Evolutionary conservation across 805 yeast species (phyloP), one percentile per base, ranked within the genome.

Genomic region (Wickerhamiella musiphila): DNA sequence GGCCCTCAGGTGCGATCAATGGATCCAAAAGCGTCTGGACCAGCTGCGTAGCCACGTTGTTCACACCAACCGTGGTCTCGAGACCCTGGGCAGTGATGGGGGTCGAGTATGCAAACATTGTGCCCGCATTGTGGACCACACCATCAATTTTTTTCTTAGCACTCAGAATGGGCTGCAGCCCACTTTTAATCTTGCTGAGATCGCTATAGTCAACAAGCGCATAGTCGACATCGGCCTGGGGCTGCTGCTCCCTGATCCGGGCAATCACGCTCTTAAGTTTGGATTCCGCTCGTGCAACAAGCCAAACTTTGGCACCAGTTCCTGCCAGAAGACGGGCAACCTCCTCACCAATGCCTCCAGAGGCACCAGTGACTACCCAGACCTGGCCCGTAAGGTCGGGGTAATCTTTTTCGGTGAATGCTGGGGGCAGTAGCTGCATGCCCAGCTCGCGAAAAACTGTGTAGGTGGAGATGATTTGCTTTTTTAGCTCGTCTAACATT

Each of bases 31-130:
- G 28, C 31, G 52, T 53, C 36, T 61, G 57, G 15, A 65, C 45
- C 18, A 63, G 40, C 26, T 54, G 60, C 23, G 63, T 65, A 5
- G 62, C 69, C 12, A 66, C 35, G n/a, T 43, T 54, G 40, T 65
- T 66, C 10, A 58, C 54, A 5, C 66, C 70, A 28, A 63, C 49
- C 35, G 59, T 65, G 23, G 54, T 31, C 33, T 65, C 69, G 34
- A 49, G 57, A 4, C 65, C 67, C 45, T 65, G 66, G 4, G 46
- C 36, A 2, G 67, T 52, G 17, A 35, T 37, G 6, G 58, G 45
- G 1, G 54, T 58, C 17, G 30, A 32, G 6, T 63, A 58, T 3
- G 63, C 6, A 23, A 5, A 8, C 32, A 23, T 28, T 8, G 26
- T 29, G 11, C 37, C 35, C 12, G 35, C 40, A 20, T 37, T 37